Base-by-base conservation (phyloP, 495 filamentous ascomycete species). In the Cryomyces minteri region DNA sequence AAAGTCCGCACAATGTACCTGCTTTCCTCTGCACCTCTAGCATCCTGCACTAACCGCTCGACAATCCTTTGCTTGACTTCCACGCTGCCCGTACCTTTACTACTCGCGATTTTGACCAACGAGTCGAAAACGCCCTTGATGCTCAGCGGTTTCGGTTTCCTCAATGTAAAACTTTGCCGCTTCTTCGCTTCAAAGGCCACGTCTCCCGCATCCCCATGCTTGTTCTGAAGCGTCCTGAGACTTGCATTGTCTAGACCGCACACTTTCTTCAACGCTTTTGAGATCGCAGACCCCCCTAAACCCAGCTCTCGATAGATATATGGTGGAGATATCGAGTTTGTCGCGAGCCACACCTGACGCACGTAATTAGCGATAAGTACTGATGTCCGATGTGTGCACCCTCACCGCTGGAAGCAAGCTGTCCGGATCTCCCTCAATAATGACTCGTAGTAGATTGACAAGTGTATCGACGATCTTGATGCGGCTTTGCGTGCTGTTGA, bases 101-200 rank as follows among this genome's bases (percentile, higher is more conserved):
- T 82, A 44, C 69, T 82, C 4, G 88, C 82, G 41, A 96, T 88
- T 59, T 88, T 93, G 42, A 80, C 71, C 4, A 98, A 65, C 4
- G 80, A 81, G 48, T 82, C 72, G 58, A 87, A 95, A 3, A 95
- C 88, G 4, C 79, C 74, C 53, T 82, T 88, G 48, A 94, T 92
- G 5, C 76, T 86, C 5, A 98, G 60, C 0, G 87, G 88, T 55
- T 88, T 92, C 1, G 88, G 88, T 49, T 90, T 92, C 25, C 82
- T 71, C 28, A 96, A 59, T 0, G 84, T 93, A 49, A 94, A 82
- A 43, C 73, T 81, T 57, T 94, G 87, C 52, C 79, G 79, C 61
- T 94, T 93, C 65, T 95, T 96, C 5, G 88, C 88, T 58, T 94
- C 86, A 52, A 94, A 95, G 0, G 90, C 88, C 12, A 95, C 90